phyloP scores from a whole-genome alignment of 176 grass and related monocot genomes.

The Rhipidocladum racemiflorum region DNA sequence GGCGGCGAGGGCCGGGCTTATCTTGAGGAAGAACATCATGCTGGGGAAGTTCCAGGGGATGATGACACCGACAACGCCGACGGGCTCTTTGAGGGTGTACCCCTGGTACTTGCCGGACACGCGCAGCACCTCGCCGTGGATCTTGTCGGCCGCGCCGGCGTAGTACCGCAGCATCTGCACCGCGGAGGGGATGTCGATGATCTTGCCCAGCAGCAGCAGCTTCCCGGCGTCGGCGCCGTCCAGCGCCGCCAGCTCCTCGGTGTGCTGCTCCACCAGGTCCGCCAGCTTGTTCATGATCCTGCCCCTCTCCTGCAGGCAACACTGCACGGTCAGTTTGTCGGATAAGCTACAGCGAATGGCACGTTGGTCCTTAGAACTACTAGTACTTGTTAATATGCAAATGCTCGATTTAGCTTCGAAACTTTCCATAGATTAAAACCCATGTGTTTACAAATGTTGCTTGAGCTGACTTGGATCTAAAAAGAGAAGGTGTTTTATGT shows the following conservation, averaged over 20 bases:
- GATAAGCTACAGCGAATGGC: background rate
- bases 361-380: background rate
- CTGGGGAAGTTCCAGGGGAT: conserved; percentile 89
- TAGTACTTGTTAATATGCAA: background rate
- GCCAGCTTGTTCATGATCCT: conserved; percentile 67
- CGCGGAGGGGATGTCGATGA: conserved; percentile 48
- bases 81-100: conserved; percentile 78
- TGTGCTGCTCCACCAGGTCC: conserved; percentile 65
- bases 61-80: conserved; percentile 77
- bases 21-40: conserved; percentile 82
- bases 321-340: background rate
- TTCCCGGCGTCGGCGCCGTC: conserved; percentile 73
- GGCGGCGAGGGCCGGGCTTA: conserved; percentile 70
- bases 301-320: conserved; percentile 52
- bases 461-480: too few species aligned
- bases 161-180: conserved; percentile 79
- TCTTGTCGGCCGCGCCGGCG: conserved; percentile 89
- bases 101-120: conserved; percentile 59
- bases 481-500: too few species aligned
- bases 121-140: conserved; percentile 74
- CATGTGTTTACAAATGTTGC: background rate
- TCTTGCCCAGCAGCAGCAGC: conserved; percentile 61
- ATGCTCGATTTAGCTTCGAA: background rate
- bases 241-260: conserved; percentile 70
- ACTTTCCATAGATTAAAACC: background rate